A percentile compares a stretch with the other conserved stretches of the same genome.
These are phyloP conservation scores for Eutrema salsugineum DNA, from an alignment of 441 rosid genomes.

Conservation along the genomic window DNA sequence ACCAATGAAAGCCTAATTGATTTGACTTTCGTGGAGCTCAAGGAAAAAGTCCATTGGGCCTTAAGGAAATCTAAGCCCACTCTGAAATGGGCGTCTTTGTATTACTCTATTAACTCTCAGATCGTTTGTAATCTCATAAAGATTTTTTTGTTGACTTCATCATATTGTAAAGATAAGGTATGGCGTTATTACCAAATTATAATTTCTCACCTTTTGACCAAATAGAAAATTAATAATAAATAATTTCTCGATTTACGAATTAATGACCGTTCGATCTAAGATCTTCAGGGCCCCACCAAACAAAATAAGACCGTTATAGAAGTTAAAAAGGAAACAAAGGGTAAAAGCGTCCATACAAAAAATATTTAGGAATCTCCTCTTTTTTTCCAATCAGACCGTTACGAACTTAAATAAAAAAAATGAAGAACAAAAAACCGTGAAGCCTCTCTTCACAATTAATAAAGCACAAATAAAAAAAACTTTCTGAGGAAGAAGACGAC, in stretches of 20 bases:
- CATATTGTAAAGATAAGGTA: too few species aligned
- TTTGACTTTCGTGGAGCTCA: too few species aligned
- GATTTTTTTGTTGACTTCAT: too few species aligned
- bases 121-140: neutral
- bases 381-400: slow-evolving; percentile 30
- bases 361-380: neutral
- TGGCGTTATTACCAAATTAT: too few species aligned
- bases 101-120: too few species aligned
- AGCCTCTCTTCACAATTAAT: neutral
- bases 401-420: neutral
- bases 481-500: slow-evolving; percentile 1
- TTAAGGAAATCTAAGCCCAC: neutral
- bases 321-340: neutral
- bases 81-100: too few species aligned
- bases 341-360: slow-evolving; percentile 14
- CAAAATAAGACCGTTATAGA: slow-evolving; percentile 22
- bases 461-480: neutral
- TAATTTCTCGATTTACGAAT: neutral
- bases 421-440: neutral
- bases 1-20: too few species aligned
- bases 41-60: neutral
- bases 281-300: neutral
- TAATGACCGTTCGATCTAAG: neutral
- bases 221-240: too few species aligned
- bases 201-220: too few species aligned